phyloP scores from a whole-genome alignment of 2,329 filamentous ascomycete genomes.

The Cordyceps fumosorosea region DNA sequence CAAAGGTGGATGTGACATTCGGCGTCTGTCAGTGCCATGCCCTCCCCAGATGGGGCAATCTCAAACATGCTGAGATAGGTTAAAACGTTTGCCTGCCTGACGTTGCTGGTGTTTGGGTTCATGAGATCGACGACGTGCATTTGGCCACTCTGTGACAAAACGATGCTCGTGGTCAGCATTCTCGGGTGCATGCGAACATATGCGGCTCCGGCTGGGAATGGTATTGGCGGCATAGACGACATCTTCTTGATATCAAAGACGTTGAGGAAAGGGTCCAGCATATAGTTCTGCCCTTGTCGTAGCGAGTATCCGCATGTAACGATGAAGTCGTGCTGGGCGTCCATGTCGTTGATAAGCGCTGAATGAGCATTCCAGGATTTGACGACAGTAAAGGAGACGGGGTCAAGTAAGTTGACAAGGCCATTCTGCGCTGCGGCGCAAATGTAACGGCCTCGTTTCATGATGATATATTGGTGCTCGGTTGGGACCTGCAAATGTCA shows the following conservation, averaged over 20 bases:
- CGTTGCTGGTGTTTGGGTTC: slow-evolving; percentile 82
- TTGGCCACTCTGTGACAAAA: slow-evolving; percentile 85
- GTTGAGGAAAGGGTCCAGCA: slow-evolving; percentile 88
- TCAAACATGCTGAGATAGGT: slow-evolving; percentile 74
- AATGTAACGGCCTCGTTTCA: slow-evolving; percentile 86
- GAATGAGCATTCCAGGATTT: slow-evolving; percentile 89
- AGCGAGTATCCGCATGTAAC: slow-evolving; percentile 92
- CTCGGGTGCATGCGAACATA: slow-evolving; percentile 95
- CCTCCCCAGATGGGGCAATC: slow-evolving; percentile 81
- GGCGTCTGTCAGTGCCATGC: slow-evolving; percentile 71
- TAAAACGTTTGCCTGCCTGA: slow-evolving; percentile 74
- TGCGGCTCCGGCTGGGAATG: slow-evolving; percentile 85
- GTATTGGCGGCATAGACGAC: slow-evolving; percentile 79
- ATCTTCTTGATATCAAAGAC: slow-evolving; percentile 94
- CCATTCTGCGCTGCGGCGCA: slow-evolving; percentile 84
- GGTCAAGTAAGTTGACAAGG: slow-evolving; percentile 78
- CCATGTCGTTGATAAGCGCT: slow-evolving; percentile 90
- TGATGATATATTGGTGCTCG: slow-evolving; percentile 75
- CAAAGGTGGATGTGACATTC: slow-evolving; percentile 78
- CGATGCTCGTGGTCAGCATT: slow-evolving; percentile 90
- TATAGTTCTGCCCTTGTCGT: slow-evolving; percentile 63
- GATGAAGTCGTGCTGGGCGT: slow-evolving; percentile 89
- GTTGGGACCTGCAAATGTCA: slow-evolving; percentile 54
- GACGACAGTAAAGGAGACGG: slow-evolving; percentile 67
- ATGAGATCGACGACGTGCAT: slow-evolving; percentile 94